These are phyloP conservation scores for Wickerhamomyces bovis DNA, from an alignment of 805 yeast genomes.

Conservation along the genomic window DNA sequence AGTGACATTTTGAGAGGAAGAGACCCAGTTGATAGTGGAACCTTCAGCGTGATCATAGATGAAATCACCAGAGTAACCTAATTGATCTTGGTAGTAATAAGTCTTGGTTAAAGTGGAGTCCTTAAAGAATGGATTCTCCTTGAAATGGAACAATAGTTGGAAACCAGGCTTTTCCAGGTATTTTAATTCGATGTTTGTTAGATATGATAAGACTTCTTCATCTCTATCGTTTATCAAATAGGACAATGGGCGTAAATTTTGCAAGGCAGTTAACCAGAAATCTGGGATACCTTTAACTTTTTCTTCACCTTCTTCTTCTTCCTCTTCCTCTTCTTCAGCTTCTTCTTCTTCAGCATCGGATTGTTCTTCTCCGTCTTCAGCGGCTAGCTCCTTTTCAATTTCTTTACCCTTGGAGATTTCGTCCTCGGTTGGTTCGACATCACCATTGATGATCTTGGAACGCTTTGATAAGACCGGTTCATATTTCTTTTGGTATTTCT, in stretches of 20 bases:
- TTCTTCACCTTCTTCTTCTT: conserved; percentile 37
- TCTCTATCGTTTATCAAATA: conserved; percentile 89
- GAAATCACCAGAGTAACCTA: conserved; percentile 93
- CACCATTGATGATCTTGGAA: conserved; percentile 65
- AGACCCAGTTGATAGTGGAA: conserved; percentile 73
- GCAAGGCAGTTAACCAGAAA: conserved; percentile 95
- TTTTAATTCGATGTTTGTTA: conserved; percentile 69
- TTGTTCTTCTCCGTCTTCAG: conserved; percentile 32
- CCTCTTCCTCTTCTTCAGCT: conserved; percentile 35
- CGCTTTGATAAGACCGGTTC: conserved; percentile 73
- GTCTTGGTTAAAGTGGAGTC: conserved; percentile 73
- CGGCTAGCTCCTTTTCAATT: conserved; percentile 51
- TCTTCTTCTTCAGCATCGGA: conserved; percentile 33
- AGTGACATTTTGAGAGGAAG: conserved; percentile 77
- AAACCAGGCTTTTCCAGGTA: conserved; percentile 86
- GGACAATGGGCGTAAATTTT: conserved; percentile 72
- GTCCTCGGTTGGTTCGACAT: conserved; percentile 66
- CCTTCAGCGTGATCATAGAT: conserved; percentile 98
- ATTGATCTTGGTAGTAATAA: conserved; percentile 88
- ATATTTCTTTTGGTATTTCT: conserved; percentile 65
- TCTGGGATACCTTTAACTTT: conserved; percentile 75
- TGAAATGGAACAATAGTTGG: conserved; percentile 76
- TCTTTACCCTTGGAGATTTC: conserved; percentile 77
- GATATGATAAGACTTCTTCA: conserved; percentile 66
- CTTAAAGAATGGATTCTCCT: conserved; percentile 67